Evolutionary conservation across 2,329 filamentous ascomycete species (phyloP), one percentile per base, ranked within the genome.

Genomic region (Trichoderma atrobrunneum): DNA sequence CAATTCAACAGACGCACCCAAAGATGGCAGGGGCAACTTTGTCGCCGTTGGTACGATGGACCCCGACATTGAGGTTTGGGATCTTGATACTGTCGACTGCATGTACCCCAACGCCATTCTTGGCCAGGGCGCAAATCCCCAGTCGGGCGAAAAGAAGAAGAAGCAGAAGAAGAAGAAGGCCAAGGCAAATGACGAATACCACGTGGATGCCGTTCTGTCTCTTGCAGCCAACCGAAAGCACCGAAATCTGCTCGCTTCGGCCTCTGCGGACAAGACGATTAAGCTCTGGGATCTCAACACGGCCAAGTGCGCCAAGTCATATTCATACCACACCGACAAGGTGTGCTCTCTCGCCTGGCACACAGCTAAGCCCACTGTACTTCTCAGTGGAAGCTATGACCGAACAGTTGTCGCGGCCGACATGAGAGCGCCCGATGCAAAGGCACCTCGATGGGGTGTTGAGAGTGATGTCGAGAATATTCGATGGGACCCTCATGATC

Each of bases 21-120:
- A 89, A 73, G 89, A 92, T 74, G 86, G 89, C 28, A 88, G 87
- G 64, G 96, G 93, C 71, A 99, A 97, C 84, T 98, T 95, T 76
- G 95, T 97, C 26, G 96, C 96, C 6, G 90, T 99, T 48, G 96
- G 95, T 72, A 98, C 96, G 5, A 97, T 98, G 90, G 95, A 98
- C 79, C 95, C 96, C 2, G 96, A 99, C 79, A 99, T 99, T 77
- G 96, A 99, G 85, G 91, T 99, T 69, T 99, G 96, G 96, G 95
- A 99, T 80, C 86, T 99, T 68, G 96, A 99, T 80, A 92, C 94
- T 8, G 90, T 99, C 67, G 96, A 99, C 84, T 93, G 92, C 89
- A 97, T 99, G 93, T 99, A 98, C 79, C 96, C 96, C 26, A 97
- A 97, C 80, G 95, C 95, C 11, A 97, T 99, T 74, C 89, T 99